These are phyloP conservation scores for Chrysoporthe deuterocubensis DNA, from an alignment of 2,329 filamentous ascomycete species.

Conservation along the genomic window DNA sequence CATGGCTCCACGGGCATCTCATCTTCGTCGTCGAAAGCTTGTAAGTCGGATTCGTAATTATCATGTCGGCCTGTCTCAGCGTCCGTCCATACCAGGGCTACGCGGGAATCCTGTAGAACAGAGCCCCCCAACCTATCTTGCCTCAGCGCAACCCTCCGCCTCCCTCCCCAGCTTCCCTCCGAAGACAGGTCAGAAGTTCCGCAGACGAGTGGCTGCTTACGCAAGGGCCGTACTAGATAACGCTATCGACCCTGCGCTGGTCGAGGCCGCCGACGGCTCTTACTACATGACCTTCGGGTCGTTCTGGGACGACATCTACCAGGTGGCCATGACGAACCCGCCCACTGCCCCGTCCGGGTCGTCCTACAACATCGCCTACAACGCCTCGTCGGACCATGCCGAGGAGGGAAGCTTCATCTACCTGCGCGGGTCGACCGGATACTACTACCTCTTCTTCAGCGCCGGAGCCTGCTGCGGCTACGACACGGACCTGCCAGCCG, in stretches of 20 bases:
- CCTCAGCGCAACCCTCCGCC: no score
- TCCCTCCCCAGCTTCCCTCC: no score
- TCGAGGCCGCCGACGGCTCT: slow-evolving; percentile 40
- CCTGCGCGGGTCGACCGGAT: slow-evolving; percentile 48
- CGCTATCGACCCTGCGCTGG: slow-evolving; percentile 57
- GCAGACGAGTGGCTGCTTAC: neutral
- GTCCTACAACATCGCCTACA: slow-evolving; percentile 54
- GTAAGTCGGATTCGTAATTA: neutral
- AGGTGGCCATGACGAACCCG: slow-evolving; percentile 49
- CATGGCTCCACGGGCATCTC: slow-evolving; percentile 52
- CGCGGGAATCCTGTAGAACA: no score
- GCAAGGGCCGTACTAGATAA: slow-evolving; percentile 41
- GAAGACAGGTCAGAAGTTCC: no score
- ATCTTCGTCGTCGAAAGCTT: slow-evolving; percentile 42
- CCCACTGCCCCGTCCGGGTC: slow-evolving; percentile 37
- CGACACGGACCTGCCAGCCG: slow-evolving; percentile 51
- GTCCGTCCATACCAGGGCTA: no score
- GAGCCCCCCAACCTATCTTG: no score
- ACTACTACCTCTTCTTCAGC: slow-evolving; percentile 67
- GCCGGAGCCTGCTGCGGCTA: slow-evolving; percentile 63
- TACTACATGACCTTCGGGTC: slow-evolving; percentile 60
- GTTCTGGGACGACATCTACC: slow-evolving; percentile 65
- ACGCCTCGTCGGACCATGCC: slow-evolving; percentile 51
- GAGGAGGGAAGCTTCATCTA: slow-evolving; percentile 60
- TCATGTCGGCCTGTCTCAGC: no score